A percentile compares a stretch with the other conserved stretches of the same genome.
These are phyloP conservation scores for Cantharellus anzutake DNA, from an alignment of 768 basidiomycete species.

Conservation along the genomic window DNA sequence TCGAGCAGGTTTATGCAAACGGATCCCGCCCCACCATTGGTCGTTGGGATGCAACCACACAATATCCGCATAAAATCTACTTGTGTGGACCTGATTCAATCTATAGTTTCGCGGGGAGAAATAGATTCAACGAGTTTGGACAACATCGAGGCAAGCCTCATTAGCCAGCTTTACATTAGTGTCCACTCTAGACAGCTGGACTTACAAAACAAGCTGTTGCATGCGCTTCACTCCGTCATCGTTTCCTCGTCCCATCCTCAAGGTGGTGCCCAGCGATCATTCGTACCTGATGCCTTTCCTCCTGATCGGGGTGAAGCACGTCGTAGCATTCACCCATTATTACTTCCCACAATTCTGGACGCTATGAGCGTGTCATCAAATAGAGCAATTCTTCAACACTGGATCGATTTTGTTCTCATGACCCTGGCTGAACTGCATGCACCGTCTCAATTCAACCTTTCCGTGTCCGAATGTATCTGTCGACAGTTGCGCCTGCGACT, in stretches of 20 bases:
- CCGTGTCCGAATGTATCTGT: slow-evolving; percentile 65
- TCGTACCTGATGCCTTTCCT: not conserved
- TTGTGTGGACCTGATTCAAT: slow-evolving; percentile 65
- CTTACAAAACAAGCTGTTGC: slow-evolving; percentile 83
- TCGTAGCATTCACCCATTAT: slow-evolving; percentile 30
- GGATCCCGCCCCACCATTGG: slow-evolving; percentile 38
- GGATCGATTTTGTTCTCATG: slow-evolving; percentile 92
- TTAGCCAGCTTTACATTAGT: slow-evolving; percentile 55
- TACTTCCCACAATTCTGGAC: slow-evolving; percentile 63
- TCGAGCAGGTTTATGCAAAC: slow-evolving; percentile 49
- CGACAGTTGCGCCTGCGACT: slow-evolving; percentile 42
- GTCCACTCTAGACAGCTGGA: slow-evolving; percentile 56
- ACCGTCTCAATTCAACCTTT: slow-evolving; percentile 43
- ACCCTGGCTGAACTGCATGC: slow-evolving; percentile 70
- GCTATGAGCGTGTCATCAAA: slow-evolving; percentile 54
- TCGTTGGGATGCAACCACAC: slow-evolving; percentile 34
- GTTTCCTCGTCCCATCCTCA: slow-evolving; percentile 30
- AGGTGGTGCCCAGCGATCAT: not conserved
- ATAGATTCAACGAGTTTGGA: slow-evolving; percentile 39
- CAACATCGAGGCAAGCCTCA: slow-evolving; percentile 46
- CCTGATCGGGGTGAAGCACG: not conserved
- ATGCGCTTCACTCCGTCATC: slow-evolving; percentile 73
- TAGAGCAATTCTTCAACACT: slow-evolving; percentile 73
- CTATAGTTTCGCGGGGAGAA: slow-evolving; percentile 66
- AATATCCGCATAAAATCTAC: slow-evolving; percentile 54